These are phyloP conservation scores for Podaxis carcinomalis DNA, from an alignment of 768 basidiomycete species.

Conservation along the genomic window DNA sequence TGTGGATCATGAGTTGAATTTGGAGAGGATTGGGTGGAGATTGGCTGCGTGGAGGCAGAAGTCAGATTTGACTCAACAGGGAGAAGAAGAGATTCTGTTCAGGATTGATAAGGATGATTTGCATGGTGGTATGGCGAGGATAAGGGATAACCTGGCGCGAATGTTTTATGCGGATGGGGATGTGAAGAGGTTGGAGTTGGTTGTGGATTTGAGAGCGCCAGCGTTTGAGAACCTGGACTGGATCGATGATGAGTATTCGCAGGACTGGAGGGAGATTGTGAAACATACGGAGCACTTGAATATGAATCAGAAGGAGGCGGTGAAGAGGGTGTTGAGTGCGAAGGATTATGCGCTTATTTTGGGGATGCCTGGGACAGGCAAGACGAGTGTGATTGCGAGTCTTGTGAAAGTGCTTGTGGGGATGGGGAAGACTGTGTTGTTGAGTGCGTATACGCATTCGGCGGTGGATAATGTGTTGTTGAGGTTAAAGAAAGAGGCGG, in stretches of 20 bases:
- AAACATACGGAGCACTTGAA: conserved; percentile 50
- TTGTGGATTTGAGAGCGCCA: conserved; percentile 80
- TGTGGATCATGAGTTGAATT: conserved; percentile 70
- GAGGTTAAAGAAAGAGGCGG: conserved; percentile 54
- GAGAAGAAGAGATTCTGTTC: conserved; percentile 43
- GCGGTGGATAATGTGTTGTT: conserved; percentile 96
- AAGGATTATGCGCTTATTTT: conserved; percentile 89
- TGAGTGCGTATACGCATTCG: conserved; percentile 95
- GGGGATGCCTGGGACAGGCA: conserved; percentile 99
- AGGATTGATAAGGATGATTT: conserved; percentile 95
- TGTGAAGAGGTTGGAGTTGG: conserved; percentile 55
- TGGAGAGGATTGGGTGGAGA: conserved; percentile 15
- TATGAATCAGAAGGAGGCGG: conserved; percentile 63
- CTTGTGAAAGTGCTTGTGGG: conserved; percentile 77
- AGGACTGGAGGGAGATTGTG: conserved; percentile 12
- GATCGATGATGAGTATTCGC: conserved; percentile 10
- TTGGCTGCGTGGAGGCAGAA: conserved; percentile 6
- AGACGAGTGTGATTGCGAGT: conserved; percentile 91
- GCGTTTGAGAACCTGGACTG: conserved; percentile 39
- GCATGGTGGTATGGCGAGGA: conserved; percentile 77
- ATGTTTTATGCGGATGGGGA: conserved; percentile 84
- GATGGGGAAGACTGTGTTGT: conserved; percentile 80
- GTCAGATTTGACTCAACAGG: not conserved
- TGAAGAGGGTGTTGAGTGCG: conserved; percentile 71
- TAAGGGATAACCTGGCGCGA: conserved; percentile 87